Evolutionary conservation across 2,329 filamentous ascomycete species (phyloP).

Genomic region (Sporothrix protearum): DNA sequence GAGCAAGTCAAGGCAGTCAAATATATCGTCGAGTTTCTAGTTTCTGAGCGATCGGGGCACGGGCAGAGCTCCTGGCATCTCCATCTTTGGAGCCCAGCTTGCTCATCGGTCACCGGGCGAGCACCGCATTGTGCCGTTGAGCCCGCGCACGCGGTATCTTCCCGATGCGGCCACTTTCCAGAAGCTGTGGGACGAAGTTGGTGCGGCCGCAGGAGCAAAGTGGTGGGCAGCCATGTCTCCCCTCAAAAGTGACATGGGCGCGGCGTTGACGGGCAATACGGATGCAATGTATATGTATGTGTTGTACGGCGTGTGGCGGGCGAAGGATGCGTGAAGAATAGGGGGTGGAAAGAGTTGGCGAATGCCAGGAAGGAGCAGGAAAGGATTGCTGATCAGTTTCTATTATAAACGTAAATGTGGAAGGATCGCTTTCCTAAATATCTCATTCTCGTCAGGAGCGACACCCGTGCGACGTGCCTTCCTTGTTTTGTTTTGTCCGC

Average conservation of each 20-base stretch:
- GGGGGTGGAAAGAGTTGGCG: not conserved
- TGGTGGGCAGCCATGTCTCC: constrained; percentile 22
- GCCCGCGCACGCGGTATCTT: constrained; percentile 32
- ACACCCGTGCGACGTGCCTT: not conserved
- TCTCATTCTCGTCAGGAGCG: not conserved
- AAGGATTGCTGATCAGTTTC: not conserved
- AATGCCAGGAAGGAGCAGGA: not conserved
- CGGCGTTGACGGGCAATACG: not conserved
- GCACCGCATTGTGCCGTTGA: constrained; percentile 27
- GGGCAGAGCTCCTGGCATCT: not conserved
- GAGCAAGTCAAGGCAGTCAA: constrained; percentile 31
- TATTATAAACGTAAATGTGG: not conserved
- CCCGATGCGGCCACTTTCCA: constrained; percentile 43
- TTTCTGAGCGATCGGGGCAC: constrained; percentile 24
- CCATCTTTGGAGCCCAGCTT: constrained; percentile 31
- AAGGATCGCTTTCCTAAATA: not conserved
- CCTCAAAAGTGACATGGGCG: not conserved
- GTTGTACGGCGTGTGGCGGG: not conserved
- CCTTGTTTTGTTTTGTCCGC: constrained; percentile 8
- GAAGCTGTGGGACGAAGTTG: constrained; percentile 39
- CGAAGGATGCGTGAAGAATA: not conserved
- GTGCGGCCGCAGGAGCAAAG: constrained; percentile 32
- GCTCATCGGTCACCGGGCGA: constrained; percentile 30
- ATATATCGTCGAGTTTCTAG: constrained; percentile 30
- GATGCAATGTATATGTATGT: constrained; percentile 6